Evolutionary conservation across 306 rosid species (phyloP), one percentile per base, ranked within the genome.

Genomic region (Prunus fruticosa): DNA sequence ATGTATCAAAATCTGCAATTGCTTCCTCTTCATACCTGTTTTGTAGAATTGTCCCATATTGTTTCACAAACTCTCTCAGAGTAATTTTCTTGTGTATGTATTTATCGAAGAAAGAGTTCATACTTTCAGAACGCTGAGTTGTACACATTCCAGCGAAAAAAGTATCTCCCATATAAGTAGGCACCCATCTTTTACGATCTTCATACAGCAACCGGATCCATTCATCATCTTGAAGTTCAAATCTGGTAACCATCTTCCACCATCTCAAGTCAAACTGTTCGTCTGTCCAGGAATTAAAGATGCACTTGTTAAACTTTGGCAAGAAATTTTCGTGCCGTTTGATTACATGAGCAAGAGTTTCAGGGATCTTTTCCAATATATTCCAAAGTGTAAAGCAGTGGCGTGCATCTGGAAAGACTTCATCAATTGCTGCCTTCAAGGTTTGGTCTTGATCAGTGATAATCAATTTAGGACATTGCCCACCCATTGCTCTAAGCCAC

Each of bases 401-500:
- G 8, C 82, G 90, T 57, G 86, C 79, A 71, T 84, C 80, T 53
- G 96, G 98, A 77, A 93, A 87, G 53, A 91, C 93, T 88, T 91
- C 98, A 78, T 84, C 97, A 78, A 87, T 84, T 46, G 95, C 93
- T 71, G 80, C 75, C 80, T 88, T 87, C 92, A 93, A 74, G 80
- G 87, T 82, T 46, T 88, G 87, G 84, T 87, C 98, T 78, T 91
- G 97, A 84, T 93, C 93, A 47, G 97, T 87, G 74, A 91, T 87
- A 60, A 93, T 85, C 73, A 88, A 89, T 83, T 87, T 93, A 47
- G 98, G 96, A 81, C 86, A 86, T 85, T 76, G 82, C 80, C 93
- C 97, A 18, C 89, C 85, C 97, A 93, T 93, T 67, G 98, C 98
- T 87, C 97, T 84, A 77, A 89, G 96, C 98, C 98, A 91, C 23